Evolutionary conservation across 495 filamentous ascomycete species (phyloP).

Genomic region (Podospora sp.): DNA sequence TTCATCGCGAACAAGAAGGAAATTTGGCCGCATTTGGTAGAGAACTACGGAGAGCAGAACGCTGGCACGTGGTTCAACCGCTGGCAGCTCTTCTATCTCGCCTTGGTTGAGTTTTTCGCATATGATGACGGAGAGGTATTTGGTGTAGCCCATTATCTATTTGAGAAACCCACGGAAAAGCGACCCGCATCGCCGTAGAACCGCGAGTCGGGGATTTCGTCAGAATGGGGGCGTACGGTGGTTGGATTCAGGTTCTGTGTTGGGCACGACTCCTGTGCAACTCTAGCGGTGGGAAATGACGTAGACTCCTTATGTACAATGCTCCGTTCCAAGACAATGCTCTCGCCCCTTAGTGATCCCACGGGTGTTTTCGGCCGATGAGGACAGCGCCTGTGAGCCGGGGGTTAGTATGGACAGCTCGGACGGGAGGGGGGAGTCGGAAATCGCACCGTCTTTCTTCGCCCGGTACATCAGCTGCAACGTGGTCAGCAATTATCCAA

Average conservation of each 20-base stretch:
- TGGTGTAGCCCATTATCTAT: constrained; percentile 65
- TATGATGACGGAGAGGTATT: constrained; percentile 63
- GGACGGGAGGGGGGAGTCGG: constrained; percentile 6
- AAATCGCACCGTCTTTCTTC: constrained; percentile 75
- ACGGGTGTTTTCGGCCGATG: constrained; percentile 94
- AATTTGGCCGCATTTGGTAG: constrained; percentile 60
- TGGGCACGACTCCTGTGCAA: not conserved
- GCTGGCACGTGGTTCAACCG: constrained; percentile 61
- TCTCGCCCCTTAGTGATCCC: constrained; percentile 76
- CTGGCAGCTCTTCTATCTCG: constrained; percentile 72
- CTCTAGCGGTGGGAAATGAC: not conserved
- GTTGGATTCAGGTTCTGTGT: not conserved
- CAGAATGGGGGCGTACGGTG: not conserved
- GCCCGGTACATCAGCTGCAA: constrained; percentile 88
- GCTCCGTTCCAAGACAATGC: constrained; percentile 3
- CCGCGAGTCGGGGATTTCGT: not conserved
- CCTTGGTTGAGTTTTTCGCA: constrained; percentile 66
- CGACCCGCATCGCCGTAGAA: not conserved
- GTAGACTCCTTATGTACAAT: constrained; percentile 27
- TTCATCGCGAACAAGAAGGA: constrained; percentile 55
- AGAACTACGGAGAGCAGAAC: constrained; percentile 61
- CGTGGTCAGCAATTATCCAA: constrained; percentile 20
- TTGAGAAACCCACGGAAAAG: constrained; percentile 49
- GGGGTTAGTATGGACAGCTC: constrained; percentile 30
- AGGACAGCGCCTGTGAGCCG: constrained; percentile 63